Conservation (phyloP, 306 rosid species). For the barrel medic (Medicago truncatula) region DNA sequence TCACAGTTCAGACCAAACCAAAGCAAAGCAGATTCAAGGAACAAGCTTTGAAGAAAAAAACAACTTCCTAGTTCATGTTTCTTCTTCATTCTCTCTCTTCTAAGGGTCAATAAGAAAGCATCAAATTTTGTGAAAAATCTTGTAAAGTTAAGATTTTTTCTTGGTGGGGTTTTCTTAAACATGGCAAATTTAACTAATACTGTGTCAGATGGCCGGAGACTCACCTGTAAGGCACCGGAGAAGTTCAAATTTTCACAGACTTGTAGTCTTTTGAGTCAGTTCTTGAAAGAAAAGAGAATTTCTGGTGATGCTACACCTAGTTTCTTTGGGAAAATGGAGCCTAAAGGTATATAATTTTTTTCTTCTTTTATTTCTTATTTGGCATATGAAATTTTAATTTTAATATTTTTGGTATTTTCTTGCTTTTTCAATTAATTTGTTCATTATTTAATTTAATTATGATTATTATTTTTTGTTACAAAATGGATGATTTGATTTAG, state of each 20-base stretch:
- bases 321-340: constrained; percentile 47
- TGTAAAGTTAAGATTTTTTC: neutral
- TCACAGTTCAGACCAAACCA: constrained; percentile 33
- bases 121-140: constrained; percentile 1
- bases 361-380: neutral
- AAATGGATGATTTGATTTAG: neutral
- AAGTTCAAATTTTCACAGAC: constrained; percentile 75
- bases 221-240: constrained; percentile 55
- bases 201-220: constrained; percentile 41
- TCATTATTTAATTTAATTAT: neutral
- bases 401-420: neutral
- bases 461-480: neutral
- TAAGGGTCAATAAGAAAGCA: neutral
- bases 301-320: constrained; percentile 46
- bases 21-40: constrained; percentile 43
- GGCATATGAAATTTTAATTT: neutral
- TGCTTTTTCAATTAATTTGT: neutral
- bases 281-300: constrained; percentile 77
- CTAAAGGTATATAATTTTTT: constrained; percentile 50
- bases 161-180: constrained; percentile 10
- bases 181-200: constrained; percentile 40
- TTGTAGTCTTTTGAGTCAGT: constrained; percentile 69
- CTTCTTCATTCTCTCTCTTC: constrained; percentile 31
- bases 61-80: constrained; percentile 10
- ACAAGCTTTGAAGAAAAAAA: constrained; percentile 26